Evolutionary conservation across 2,329 filamentous ascomycete genomes (phyloP), one percentile per base, ranked within the genome.

Genomic region (Aspergillus ochraceoroseus): DNA sequence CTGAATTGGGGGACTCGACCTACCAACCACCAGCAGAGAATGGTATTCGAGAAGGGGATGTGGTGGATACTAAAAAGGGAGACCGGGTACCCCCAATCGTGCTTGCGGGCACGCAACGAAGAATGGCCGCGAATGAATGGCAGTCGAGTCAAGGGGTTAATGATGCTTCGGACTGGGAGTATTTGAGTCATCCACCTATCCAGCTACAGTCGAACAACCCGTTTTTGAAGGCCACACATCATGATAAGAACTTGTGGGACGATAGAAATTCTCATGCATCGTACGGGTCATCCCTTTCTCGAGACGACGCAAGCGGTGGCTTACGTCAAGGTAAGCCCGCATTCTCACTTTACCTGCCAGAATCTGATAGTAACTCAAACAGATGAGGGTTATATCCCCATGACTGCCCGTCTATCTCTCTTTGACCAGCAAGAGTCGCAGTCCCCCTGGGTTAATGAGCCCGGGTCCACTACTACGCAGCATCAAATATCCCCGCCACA

Each of bases 151-250:
- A 47, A 18, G 37, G 31, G 3, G 25, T 37, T 11, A 37, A 26
- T 11, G 46, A 54, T 19, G 20, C 37, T 8, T 38, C 46, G 11
- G 46, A 49, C 14, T 53, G 54, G 40, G 56, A 58, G 33, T 44
- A 57, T 17, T 23, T 42, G 20, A 38, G 42, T 11, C 9, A 49
- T 23, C 34, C 49, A 12, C 54, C 60, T 0, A 46, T 55, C 20
- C 59, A 57, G 31, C 50, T 67, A 15, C 61, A 55, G 37, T 66
- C 64, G 11, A 67, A 67, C 33, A 67, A 67, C 26, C 64, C 64
- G 4, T 67, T 67, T 29, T 31, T 66, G 35, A 65, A 61, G 38
- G 42, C 58, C 2, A 52, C 53, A 19, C 45, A 54, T 13, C 38
- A 46, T 19, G 49, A 55, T 7, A 46, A 49, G 7, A 51, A 54